Evolutionary conservation across 768 basidiomycete species (phyloP), one percentile per base, ranked within the genome.

Genomic region (Amanita polypyramis): DNA sequence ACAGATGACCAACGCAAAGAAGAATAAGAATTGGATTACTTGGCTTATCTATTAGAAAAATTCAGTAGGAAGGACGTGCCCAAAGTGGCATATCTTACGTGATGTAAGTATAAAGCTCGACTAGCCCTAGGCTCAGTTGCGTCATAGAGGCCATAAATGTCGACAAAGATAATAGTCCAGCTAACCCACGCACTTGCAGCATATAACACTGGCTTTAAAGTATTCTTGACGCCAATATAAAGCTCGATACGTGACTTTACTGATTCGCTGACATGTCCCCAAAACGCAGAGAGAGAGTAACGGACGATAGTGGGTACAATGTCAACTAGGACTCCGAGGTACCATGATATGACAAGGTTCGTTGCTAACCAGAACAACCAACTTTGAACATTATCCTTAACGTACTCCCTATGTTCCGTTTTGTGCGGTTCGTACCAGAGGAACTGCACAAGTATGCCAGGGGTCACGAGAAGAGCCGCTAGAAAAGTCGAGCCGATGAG

Each of bases 291-390:
- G 52, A 88, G 74, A 51, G 74, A 53, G 53, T 73, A 69, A 34
- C 70, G 75, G 43, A 70, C 54, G 43, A 81, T 41, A 36, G 72
- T 65, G 9, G 86, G 85, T 44, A 85, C 62, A 45, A 88, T 62
- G 59, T 88, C 82, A 55, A 87, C 67, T 51, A 82, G 64, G 65
- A 85, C 66, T 15, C 82, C 87, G 29, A 90, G 77, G 52, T 72
- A 82, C 86, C 86, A 90, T 2, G 85, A 87, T 44, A 87, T 72
- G 50, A 85, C 66, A 44, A 88, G 66, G 60, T 90, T 88, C 33
- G 82, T 74, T 4, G 85, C 87, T 5, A 76, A 78, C 85, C 86
- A 90, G 62, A 85, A 85, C 2, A 88, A 67, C 86, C 86, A 90
- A 2, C 83, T 81, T 59, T 82, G 69, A 38, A 83, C 61, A 59